Evolutionary conservation across 176 grass and related monocot genomes (phyloP).

Genomic region (Dactylis glomerata): DNA sequence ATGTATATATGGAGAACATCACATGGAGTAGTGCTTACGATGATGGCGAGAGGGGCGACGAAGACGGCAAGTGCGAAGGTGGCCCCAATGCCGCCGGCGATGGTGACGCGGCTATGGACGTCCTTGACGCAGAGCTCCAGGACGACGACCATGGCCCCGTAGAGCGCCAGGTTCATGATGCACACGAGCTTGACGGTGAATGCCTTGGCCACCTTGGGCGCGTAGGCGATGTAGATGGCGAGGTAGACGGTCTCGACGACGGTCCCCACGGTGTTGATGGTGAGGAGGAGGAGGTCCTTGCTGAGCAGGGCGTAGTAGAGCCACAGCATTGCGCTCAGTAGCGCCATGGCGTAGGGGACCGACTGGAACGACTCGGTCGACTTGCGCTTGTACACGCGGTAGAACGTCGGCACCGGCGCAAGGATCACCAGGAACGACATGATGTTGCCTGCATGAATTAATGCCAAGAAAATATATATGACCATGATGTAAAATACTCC

Average conservation of each 20-base stretch:
- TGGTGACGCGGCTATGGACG: slow-evolving; percentile 33
- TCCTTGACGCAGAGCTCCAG: slow-evolving; percentile 37
- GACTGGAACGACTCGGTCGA: slow-evolving; percentile 89
- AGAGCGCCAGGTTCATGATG: slow-evolving; percentile 49
- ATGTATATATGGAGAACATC: neutral
- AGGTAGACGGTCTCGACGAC: slow-evolving; percentile 63
- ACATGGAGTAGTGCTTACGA: slow-evolving; percentile 43
- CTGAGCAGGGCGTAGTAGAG: slow-evolving; percentile 73
- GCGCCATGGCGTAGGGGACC: slow-evolving; percentile 64
- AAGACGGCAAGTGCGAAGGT: slow-evolving; percentile 76
- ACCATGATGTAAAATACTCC: no score
- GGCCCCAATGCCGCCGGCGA: slow-evolving; percentile 53
- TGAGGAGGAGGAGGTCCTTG: slow-evolving; percentile 56
- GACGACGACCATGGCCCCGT: slow-evolving; percentile 44
- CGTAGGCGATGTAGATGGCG: slow-evolving; percentile 65
- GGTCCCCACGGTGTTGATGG: slow-evolving; percentile 64
- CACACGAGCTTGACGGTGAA: slow-evolving; percentile 53
- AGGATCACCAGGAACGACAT: slow-evolving; percentile 69
- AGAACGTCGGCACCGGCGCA: slow-evolving; percentile 84
- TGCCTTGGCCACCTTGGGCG: slow-evolving; percentile 40
- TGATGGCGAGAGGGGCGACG: slow-evolving; percentile 74
- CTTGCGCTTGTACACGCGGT: slow-evolving; percentile 79
- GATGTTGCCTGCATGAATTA: slow-evolving; percentile 41
- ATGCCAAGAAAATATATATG: neutral
- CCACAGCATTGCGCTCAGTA: slow-evolving; percentile 93